phyloP scores from a whole-genome alignment of 768 basidiomycete species.

The Rhizopogon sp. region DNA sequence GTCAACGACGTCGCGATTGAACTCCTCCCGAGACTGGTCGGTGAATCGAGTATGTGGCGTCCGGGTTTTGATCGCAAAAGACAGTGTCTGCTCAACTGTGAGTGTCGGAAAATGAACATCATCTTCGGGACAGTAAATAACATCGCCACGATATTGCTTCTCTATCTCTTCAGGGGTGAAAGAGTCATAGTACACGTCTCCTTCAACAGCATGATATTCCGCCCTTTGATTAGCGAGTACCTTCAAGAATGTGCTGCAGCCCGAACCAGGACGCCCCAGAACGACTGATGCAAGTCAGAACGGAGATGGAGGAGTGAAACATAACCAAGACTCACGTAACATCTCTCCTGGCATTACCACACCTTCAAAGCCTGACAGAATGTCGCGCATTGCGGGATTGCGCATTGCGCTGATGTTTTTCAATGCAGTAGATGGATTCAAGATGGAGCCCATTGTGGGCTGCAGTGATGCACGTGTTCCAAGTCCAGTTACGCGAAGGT shows the following conservation, averaged over 20 bases:
- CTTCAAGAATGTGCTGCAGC: constrained; percentile 83
- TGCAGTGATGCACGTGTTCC: constrained; percentile 53
- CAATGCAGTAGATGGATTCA: constrained; percentile 47
- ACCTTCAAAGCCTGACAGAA: constrained; percentile 51
- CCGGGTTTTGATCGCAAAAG: constrained; percentile 53
- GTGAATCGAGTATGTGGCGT: background rate
- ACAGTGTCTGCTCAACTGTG: constrained; percentile 72
- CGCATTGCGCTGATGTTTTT: constrained; percentile 39
- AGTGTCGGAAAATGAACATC: constrained; percentile 84
- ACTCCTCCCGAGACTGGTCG: background rate
- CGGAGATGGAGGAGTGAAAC: background rate
- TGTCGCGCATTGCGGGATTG: constrained; percentile 57
- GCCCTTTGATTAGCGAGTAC: constrained; percentile 69
- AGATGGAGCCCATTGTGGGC: constrained; percentile 55
- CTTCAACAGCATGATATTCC: constrained; percentile 64
- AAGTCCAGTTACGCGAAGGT: constrained; percentile 55
- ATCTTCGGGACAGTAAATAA: constrained; percentile 79
- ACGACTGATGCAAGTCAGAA: constrained; percentile 47
- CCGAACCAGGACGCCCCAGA: constrained; percentile 79
- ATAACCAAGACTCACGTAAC: constrained; percentile 46
- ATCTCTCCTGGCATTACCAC: constrained; percentile 60
- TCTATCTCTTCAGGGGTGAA: constrained; percentile 59
- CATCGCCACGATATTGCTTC: constrained; percentile 71
- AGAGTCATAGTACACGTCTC: constrained; percentile 73
- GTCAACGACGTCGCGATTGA: constrained; percentile 22